Base-by-base conservation (phyloP, 768 basidiomycete genomes). In the Solioccasus polychromus region DNA sequence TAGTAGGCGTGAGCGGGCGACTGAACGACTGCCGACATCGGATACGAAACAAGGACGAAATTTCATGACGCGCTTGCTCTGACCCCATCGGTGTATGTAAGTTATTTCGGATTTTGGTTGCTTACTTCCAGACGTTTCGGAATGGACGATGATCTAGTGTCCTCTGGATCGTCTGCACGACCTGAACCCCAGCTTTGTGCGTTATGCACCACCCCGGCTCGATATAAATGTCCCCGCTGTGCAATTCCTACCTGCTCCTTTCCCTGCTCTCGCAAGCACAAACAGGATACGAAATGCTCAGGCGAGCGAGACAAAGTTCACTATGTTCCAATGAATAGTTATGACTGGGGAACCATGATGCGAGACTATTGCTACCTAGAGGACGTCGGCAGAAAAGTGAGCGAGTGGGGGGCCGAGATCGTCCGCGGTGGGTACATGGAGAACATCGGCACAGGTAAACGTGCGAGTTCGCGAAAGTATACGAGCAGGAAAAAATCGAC, bases 351-450 rank as follows among this genome's bases (percentile, higher is more conserved):
- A 8, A 76, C 78, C 22, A 85, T 95, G 83, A 87, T 92, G 83
- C 78, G 84, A 55, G 93, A 96, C 67, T 96, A 92, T 63, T 73
- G 74, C 32, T 93, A 83, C 61, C 71, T 96, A 53, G 93, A 96
- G 67, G 88, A 91, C 15, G 66, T 92, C 24, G 81, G 87, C 18
- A 68, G 92, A 52, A 82, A 77, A 54, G 82, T 86, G n/a, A 71
- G 74, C 18, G 80, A 78, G 11, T 88, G 85, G 83, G 90, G 85
- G 0, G 63, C 69, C 55, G 79, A 89, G 57, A 86, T 90, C 48
- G 75, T 75, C 51, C 71, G 72, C 41, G 78, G 88, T 45, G 77
- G 84, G 32, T 80, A 79, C 64, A 52, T 54, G 57, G 49, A 58
- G 39, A 58, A 52, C 42, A 40, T 39, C 48, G 41, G 50, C 35